Percentiles rank a stretch among this genome's conserved stretches.
Evolutionary conservation across 75 land plant species (phyloP).

Genomic region (Pinus albicaulis): DNA sequence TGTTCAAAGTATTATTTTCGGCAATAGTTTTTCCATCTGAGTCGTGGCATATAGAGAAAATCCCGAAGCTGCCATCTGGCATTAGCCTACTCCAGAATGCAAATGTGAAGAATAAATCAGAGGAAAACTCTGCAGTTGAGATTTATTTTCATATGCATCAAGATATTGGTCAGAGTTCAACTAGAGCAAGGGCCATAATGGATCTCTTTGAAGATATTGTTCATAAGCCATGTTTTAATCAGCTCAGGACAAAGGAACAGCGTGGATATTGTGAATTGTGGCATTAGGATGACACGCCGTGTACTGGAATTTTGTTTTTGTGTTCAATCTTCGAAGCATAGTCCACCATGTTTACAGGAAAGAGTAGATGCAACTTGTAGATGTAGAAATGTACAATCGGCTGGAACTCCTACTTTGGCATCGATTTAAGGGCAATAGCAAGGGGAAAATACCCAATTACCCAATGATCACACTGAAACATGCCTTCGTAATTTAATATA

Average conservation of each 20-base stretch:
- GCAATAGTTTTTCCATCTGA: constrained; percentile 48
- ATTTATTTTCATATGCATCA: constrained; percentile 91
- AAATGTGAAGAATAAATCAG: constrained; percentile 58
- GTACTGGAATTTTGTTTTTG: constrained; percentile 86
- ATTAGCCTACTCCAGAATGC: constrained; percentile 51
- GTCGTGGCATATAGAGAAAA: constrained; percentile 59
- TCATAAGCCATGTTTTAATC: constrained; percentile 82
- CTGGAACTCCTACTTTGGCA: too few relatives aligned
- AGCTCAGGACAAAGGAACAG: constrained; percentile 97
- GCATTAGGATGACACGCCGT: constrained; percentile 73
- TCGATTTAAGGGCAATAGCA: too few relatives aligned
- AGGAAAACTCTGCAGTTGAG: constrained; percentile 14
- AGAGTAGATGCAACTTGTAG: constrained; percentile 40
- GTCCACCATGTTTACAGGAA: constrained; percentile 60
- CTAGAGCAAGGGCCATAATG: constrained; percentile 48
- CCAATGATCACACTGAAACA: too few relatives aligned
- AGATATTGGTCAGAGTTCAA: constrained; percentile 46
- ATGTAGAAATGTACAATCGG: too few relatives aligned
- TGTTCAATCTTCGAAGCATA: constrained; percentile 81
- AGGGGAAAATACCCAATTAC: too few relatives aligned
- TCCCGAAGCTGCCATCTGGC: constrained; percentile 62
- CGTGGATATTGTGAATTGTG: constrained; percentile 90
- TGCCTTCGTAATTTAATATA: too few relatives aligned
- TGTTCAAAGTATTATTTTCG: constrained; percentile 48
- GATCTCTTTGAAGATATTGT: constrained; percentile 88